Evolutionary conservation across 805 yeast species (phyloP).

Genomic region (Candida germanica): DNA sequence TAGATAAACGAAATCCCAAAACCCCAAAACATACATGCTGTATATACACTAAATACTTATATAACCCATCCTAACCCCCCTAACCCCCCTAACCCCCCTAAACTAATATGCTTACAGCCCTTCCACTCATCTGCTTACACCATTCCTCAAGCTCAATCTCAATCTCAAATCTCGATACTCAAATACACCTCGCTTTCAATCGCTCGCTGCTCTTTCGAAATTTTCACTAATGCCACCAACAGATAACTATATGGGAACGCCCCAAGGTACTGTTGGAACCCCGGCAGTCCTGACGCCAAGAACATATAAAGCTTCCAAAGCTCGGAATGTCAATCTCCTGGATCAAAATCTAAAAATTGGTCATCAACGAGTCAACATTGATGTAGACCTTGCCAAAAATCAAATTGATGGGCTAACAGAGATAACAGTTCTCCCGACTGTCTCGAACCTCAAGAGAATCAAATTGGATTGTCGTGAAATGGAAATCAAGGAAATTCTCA

Average conservation of each 20-base stretch:
- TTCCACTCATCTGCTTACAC: too few relatives aligned
- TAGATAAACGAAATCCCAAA: background rate
- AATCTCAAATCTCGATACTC: too few relatives aligned
- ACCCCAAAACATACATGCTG: background rate
- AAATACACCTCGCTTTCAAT: too few relatives aligned
- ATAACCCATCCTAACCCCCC: too few relatives aligned
- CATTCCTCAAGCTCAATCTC: too few relatives aligned
- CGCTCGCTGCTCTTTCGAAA: too few relatives aligned
- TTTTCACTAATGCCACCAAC: too few relatives aligned
- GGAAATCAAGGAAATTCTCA: slow-evolving; percentile 56
- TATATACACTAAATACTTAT: background rate
- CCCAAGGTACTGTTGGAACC: too few relatives aligned
- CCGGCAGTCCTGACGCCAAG: slow-evolving; percentile 16
- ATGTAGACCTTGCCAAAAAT: slow-evolving; percentile 68
- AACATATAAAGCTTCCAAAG: slow-evolving; percentile 18
- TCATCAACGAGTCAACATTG: slow-evolving; percentile 79
- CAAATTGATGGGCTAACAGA: slow-evolving; percentile 74
- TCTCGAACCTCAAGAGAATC: slow-evolving; percentile 53
- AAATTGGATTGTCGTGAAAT: slow-evolving; percentile 80
- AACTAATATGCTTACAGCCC: too few relatives aligned
- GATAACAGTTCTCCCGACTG: slow-evolving; percentile 71
- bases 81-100: too few relatives aligned
- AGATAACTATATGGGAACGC: too few relatives aligned
- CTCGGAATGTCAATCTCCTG: slow-evolving; percentile 22
- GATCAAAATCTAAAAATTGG: slow-evolving; percentile 64